Evolutionary conservation across 2,329 filamentous ascomycete species (phyloP).

Genomic region (Penicillium vulpinum): DNA sequence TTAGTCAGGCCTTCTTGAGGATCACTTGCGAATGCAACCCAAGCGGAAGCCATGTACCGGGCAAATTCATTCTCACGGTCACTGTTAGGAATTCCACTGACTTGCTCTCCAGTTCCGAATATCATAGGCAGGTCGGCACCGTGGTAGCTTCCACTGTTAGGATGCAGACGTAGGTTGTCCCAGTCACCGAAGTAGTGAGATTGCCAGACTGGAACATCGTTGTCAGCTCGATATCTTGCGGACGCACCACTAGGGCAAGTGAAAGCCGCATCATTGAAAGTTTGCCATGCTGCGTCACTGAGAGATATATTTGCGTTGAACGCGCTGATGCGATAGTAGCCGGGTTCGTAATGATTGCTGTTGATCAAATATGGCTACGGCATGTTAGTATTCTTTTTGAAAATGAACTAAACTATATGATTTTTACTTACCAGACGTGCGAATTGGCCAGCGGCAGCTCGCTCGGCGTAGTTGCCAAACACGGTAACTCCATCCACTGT

Average conservation of each 20-base stretch:
- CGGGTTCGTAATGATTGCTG: slow-evolving; percentile 50
- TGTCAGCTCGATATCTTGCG: slow-evolving; percentile 34
- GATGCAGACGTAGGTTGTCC: slow-evolving; percentile 50
- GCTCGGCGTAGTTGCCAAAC: slow-evolving; percentile 43
- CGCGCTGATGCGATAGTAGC: slow-evolving; percentile 50
- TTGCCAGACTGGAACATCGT: slow-evolving; percentile 45
- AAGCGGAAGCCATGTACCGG: slow-evolving; percentile 43
- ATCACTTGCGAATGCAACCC: slow-evolving; percentile 45
- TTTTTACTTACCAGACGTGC: slow-evolving; percentile 33
- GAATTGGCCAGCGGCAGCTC: slow-evolving; percentile 40
- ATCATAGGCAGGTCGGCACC: slow-evolving; percentile 52
- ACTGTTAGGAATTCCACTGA: slow-evolving; percentile 41
- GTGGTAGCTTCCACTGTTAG: slow-evolving; percentile 52
- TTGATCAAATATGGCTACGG: slow-evolving; percentile 44
- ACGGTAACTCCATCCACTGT: slow-evolving; percentile 44
- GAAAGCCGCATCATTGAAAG: slow-evolving; percentile 49
- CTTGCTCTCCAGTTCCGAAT: slow-evolving; percentile 44
- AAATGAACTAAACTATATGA: too few relatives aligned
- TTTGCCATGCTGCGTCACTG: slow-evolving; percentile 39
- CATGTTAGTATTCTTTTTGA: neutral
- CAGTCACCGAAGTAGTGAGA: slow-evolving; percentile 54
- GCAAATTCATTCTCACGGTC: slow-evolving; percentile 36
- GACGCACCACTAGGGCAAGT: slow-evolving; percentile 49
- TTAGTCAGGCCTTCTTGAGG: slow-evolving; percentile 37
- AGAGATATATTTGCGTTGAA: slow-evolving; percentile 43